Evolutionary conservation across 257 asterid species (phyloP).

Genomic region (Agastache rugosa): DNA sequence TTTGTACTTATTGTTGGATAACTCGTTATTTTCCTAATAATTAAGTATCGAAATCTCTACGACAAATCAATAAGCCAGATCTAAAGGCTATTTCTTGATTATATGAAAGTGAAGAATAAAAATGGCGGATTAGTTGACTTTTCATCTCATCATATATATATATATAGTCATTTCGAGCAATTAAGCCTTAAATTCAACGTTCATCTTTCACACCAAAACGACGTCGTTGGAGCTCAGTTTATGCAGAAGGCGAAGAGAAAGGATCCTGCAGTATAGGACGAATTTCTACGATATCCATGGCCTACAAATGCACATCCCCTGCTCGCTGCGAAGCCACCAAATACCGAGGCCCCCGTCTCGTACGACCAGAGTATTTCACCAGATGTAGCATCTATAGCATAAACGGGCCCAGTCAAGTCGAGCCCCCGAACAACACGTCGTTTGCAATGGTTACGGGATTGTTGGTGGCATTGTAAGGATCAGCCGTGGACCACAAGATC

Average conservation of each 20-base stretch:
- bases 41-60: no score
- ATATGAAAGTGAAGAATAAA: no score
- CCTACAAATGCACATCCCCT: conserved; percentile 61
- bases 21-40: no score
- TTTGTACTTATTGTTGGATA: no score
- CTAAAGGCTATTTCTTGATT: no score
- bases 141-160: no score
- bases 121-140: no score
- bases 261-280: conserved; percentile 43
- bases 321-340: conserved; percentile 62
- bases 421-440: conserved; percentile 60
- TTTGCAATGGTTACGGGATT: conserved; percentile 55
- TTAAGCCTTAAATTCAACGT: background rate
- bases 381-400: conserved; percentile 44
- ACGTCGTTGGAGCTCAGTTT: background rate
- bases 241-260: conserved; percentile 60
- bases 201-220: background rate
- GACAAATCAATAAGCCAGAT: no score
- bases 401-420: conserved; percentile 54
- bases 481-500: conserved; percentile 59
- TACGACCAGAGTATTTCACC: conserved; percentile 58
- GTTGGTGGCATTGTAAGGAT: conserved; percentile 46
- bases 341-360: conserved; percentile 56
- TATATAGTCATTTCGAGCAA: background rate
- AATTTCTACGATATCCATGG: conserved; percentile 44